Evolutionary conservation across 108 stramenopile species (phyloP), one percentile per base, ranked within the genome.

Genomic region (Pseudonitzschia multiseries): DNA sequence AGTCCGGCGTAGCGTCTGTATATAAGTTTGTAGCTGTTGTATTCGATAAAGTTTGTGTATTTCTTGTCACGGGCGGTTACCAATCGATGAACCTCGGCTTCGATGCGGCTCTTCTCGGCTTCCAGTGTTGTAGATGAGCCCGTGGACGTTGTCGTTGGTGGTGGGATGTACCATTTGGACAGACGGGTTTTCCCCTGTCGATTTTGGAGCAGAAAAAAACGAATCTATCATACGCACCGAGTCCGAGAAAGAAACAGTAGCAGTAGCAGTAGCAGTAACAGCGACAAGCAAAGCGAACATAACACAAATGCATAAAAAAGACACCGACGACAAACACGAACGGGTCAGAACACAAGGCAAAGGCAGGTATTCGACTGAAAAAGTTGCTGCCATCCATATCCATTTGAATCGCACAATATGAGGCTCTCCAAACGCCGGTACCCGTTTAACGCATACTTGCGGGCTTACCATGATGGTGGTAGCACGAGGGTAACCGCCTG

Each of bases 31-130:
- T 97, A 98, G 70, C 81, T 96, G 76, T 97, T 94, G 85, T 93
- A 96, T 85, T 99, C 99, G 72, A 99, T 97, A 80, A 99, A 99
- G 73, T 99, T 99, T 21, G 99, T 99, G 82, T 97, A 98, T 71
- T 97, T 98, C 63, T 96, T 91, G 71, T 98, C 98, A 5, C 99
- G 90, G 61, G 92, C 86, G 27, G 98, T 94, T 28, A 99, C 97
- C 15, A 98, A 75, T n/a, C 97, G 84, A 81, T 98, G 96, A 28
- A 98, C 95, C 76, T 99, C 98, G 67, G 94, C 83, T 85, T 99
- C 99, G 28, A 99, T 93, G 21, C 96, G 88, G 14, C 82, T 80
- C 80, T 98, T 97, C 76, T 97, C 96, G n/a, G 93, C 86, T 76
- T 97, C 98, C 54, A 66, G 50, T 17, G 69, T 74, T 48, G 79